phyloP scores from a whole-genome alignment of 2,329 filamentous ascomycete species.

The Lasiodiplodia theobromae region DNA sequence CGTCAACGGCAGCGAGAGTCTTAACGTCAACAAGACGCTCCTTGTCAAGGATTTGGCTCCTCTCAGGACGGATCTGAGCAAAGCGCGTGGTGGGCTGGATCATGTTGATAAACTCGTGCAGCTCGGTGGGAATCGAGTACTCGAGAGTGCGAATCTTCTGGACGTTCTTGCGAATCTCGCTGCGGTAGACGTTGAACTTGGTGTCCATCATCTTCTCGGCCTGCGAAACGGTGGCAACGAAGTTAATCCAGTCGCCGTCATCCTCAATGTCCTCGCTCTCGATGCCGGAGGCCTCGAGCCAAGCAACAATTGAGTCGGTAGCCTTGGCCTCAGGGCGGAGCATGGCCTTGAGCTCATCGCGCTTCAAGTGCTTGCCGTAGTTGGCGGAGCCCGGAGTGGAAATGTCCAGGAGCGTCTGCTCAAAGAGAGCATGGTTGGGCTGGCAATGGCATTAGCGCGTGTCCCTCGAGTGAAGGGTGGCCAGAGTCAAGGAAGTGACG shows the following conservation, averaged over 20 bases:
- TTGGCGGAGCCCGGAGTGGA: conserved; percentile 65
- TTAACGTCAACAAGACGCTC: conserved; percentile 32
- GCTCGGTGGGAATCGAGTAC: conserved; percentile 67
- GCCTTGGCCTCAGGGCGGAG: conserved; percentile 60
- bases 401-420: conserved; percentile 66
- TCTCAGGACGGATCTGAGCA: conserved; percentile 56
- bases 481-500: not conserved
- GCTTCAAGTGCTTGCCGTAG: conserved; percentile 69
- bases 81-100: conserved; percentile 73
- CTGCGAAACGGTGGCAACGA: conserved; percentile 59
- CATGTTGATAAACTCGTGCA: conserved; percentile 64
- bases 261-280: conserved; percentile 54
- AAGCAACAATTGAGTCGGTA: conserved; percentile 59
- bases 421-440: conserved; percentile 59
- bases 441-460: conserved; percentile 39
- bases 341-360: conserved; percentile 63
- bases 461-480: not conserved
- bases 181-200: conserved; percentile 64
- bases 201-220: conserved; percentile 66
- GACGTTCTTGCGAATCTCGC: conserved; percentile 49
- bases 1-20: conserved; percentile 27
- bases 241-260: conserved; percentile 68
- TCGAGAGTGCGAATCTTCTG: conserved; percentile 62
- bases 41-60: conserved; percentile 43
- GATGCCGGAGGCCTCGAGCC: conserved; percentile 63